Conservation (phyloP, 106 monocot species). For the Cymbidium sinense region DNA sequence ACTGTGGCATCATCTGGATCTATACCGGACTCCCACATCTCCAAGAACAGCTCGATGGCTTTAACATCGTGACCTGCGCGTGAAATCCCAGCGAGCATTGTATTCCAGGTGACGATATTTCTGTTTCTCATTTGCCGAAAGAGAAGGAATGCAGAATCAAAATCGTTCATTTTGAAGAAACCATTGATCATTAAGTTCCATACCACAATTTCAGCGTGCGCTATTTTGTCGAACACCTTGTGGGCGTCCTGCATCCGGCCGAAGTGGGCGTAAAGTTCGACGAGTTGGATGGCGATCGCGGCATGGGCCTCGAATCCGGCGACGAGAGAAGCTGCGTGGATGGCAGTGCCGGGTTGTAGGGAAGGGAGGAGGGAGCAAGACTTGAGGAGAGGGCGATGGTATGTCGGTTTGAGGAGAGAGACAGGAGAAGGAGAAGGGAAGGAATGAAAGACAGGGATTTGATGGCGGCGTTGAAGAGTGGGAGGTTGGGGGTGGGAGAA, state of each 20-base stretch:
- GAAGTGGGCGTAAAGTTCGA: constrained; percentile 10
- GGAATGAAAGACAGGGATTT: constrained; percentile 10
- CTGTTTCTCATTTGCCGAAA: background rate
- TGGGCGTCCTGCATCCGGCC: constrained; percentile 11
- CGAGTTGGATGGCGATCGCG: constrained; percentile 1
- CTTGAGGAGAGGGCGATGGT: constrained; percentile 16
- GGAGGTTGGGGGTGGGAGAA: background rate
- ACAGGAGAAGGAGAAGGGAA: constrained; percentile 4
- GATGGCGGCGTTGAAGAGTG: constrained; percentile 16
- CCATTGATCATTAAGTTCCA: constrained; percentile 15
- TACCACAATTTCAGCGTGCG: constrained; percentile 33
- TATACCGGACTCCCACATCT: constrained; percentile 1
- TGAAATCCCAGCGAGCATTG: constrained; percentile 1
- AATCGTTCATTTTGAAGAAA: background rate
- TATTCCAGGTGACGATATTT: constrained; percentile 5
- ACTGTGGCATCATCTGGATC: constrained; percentile 3
- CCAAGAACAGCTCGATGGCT: background rate
- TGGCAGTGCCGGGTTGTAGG: background rate
- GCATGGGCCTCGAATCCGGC: constrained; percentile 10
- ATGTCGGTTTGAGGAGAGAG: constrained; percentile 11
- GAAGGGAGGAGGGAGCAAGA: constrained; percentile 13
- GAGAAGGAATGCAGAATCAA: background rate
- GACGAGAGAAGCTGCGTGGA: constrained; percentile 8
- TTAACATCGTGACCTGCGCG: background rate
- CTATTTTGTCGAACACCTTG: constrained; percentile 58